A percentile compares a stretch with the other conserved stretches of the same genome.
Evolutionary conservation across 208 protist species (phyloP).

Genomic region (Trypanosoma scelopori): DNA sequence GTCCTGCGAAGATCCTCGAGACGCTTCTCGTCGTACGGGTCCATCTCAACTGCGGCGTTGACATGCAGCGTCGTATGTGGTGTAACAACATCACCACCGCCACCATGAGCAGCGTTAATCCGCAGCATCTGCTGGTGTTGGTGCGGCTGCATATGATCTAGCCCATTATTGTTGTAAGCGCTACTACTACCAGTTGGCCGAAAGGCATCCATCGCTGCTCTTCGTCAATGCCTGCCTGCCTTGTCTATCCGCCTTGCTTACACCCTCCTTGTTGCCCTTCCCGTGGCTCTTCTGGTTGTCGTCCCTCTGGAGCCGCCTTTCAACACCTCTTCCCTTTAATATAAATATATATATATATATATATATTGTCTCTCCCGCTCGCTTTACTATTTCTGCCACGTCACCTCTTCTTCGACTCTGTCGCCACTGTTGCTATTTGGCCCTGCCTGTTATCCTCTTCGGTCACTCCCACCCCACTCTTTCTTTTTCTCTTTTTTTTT

Average conservation of each 20-base stretch:
- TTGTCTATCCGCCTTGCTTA: background rate
- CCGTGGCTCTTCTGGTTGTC: background rate
- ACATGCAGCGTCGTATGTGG: conserved; percentile 25
- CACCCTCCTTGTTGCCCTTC: background rate
- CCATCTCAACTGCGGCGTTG: conserved; percentile 21
- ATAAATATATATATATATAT: no score
- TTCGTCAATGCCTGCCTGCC: background rate
- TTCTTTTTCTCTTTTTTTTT: no score
- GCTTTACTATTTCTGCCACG: no score
- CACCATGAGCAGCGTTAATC: background rate
- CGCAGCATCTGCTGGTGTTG: conserved; percentile 1
- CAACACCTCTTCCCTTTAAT: no score
- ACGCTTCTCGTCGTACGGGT: conserved; percentile 24
- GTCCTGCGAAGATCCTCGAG: conserved; percentile 37
- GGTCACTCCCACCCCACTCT: no score
- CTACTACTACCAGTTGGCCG: conserved; percentile 10
- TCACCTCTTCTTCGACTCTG: background rate
- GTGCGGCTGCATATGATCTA: conserved; percentile 5
- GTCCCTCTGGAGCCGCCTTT: no score
- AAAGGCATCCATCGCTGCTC: conserved; percentile 21
- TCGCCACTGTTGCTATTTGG: background rate
- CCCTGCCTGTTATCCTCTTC: no score
- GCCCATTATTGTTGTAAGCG: conserved; percentile 12
- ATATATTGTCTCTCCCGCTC: no score
- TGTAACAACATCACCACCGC: conserved; percentile 4